These are phyloP conservation scores for Cladobotryum protrusum DNA, from an alignment of 2,329 filamentous ascomycete genomes.

Conservation along the genomic window DNA sequence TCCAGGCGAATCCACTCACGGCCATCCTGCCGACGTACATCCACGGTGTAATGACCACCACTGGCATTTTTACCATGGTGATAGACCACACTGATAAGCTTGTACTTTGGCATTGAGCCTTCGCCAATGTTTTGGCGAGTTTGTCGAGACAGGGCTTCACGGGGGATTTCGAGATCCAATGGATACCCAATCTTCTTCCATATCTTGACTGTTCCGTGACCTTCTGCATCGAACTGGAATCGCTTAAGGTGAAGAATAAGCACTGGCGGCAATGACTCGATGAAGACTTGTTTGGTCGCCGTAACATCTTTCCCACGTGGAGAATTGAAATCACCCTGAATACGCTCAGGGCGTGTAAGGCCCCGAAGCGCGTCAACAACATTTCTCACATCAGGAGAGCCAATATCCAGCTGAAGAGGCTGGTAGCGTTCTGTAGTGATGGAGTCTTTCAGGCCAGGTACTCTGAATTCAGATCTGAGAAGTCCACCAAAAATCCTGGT, in stretches of 20 bases:
- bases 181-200: slow-evolving; percentile 98
- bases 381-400: slow-evolving; percentile 76
- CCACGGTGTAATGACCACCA: slow-evolving; percentile 96
- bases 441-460: slow-evolving; percentile 81
- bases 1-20: slow-evolving; percentile 94
- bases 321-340: slow-evolving; percentile 80
- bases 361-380: slow-evolving; percentile 86
- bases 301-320: slow-evolving; percentile 68
- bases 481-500: slow-evolving; percentile 94
- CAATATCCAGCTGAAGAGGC: slow-evolving; percentile 90
- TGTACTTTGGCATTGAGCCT: slow-evolving; percentile 71
- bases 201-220: slow-evolving; percentile 82
- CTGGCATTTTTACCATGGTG: slow-evolving; percentile 97
- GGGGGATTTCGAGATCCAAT: slow-evolving; percentile 86
- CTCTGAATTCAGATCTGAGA: slow-evolving; percentile 79
- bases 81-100: slow-evolving; percentile 84
- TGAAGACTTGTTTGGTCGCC: slow-evolving; percentile 90
- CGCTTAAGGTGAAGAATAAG: slow-evolving; percentile 94
- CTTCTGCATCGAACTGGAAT: slow-evolving; percentile 87
- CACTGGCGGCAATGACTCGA: slow-evolving; percentile 84
- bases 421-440: slow-evolving; percentile 93
- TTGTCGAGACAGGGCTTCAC: slow-evolving; percentile 75
- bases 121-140: slow-evolving; percentile 60
- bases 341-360: slow-evolving; percentile 73
- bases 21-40: slow-evolving; percentile 90